Conservation (phyloP, 2,329 filamentous ascomycete species). For the Xylariaceae sp. region DNA sequence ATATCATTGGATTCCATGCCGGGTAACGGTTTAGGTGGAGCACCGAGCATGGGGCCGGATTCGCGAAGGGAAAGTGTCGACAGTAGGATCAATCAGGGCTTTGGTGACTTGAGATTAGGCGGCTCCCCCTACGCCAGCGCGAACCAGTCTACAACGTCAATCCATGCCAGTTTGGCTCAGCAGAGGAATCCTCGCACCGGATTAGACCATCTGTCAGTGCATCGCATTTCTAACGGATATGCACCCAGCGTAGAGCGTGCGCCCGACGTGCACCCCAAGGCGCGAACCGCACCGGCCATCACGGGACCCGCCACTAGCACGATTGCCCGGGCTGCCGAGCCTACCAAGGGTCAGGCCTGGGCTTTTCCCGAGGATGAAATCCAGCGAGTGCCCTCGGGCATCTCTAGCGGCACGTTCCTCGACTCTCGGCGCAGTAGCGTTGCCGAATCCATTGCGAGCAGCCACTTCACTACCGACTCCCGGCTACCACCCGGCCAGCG, state of each 20-base stretch:
- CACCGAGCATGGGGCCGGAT: conserved; percentile 39
- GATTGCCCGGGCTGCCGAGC: conserved; percentile 67
- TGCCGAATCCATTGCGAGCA: conserved; percentile 72
- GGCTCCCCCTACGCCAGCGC: conserved; percentile 70
- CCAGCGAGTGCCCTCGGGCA: conserved; percentile 43
- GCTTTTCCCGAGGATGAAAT: conserved; percentile 73
- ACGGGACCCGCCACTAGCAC: conserved; percentile 62
- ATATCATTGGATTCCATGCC: conserved; percentile 39
- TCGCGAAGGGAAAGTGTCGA: conserved; percentile 73
- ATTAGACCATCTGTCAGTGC: conserved; percentile 48
- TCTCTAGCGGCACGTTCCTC: conserved; percentile 45
- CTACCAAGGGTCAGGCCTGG: conserved; percentile 79
- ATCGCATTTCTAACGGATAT: conserved; percentile 61
- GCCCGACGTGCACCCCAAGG: conserved; percentile 47
- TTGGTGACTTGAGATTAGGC: conserved; percentile 64
- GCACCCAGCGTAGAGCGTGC: conserved; percentile 55
- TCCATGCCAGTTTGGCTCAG: conserved; percentile 64
- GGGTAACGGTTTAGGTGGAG: conserved; percentile 33
- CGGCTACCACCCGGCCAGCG: conserved; percentile 66
- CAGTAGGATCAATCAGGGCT: conserved; percentile 68
- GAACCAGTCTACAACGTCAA: conserved; percentile 70
- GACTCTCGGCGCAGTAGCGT: conserved; percentile 71
- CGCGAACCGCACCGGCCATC: conserved; percentile 68
- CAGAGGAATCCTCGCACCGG: conserved; percentile 56
- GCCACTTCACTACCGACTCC: conserved; percentile 71